phyloP scores from a whole-genome alignment of 768 basidiomycete species.

The Boletus reticulatus region DNA sequence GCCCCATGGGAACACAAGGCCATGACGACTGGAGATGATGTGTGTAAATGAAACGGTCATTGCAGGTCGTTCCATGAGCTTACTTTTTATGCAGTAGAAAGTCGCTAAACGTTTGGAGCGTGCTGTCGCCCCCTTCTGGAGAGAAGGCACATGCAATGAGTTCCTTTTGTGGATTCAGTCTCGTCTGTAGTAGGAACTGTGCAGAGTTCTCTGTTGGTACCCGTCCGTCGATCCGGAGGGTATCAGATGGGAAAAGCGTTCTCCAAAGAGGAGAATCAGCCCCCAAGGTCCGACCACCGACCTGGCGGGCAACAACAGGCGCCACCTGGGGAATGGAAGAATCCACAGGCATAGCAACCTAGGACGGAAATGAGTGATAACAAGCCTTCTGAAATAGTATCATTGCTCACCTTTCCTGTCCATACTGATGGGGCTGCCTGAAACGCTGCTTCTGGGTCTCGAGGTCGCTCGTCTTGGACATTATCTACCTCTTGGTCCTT shows the following conservation, averaged over 20 bases:
- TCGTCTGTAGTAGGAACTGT: constrained; percentile 75
- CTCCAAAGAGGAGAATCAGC: constrained; percentile 65
- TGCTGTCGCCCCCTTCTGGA: constrained; percentile 45
- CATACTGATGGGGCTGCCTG: constrained; percentile 64
- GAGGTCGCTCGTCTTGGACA: constrained; percentile 25
- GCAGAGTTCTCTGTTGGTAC: constrained; percentile 74
- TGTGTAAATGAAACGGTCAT: constrained; percentile 8
- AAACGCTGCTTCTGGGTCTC: constrained; percentile 48
- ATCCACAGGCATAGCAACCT: constrained; percentile 83
- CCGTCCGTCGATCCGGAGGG: constrained; percentile 79
- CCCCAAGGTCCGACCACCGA: constrained; percentile 69
- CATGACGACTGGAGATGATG: constrained; percentile 63
- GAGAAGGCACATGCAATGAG: constrained; percentile 75
- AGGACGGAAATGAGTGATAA: constrained; percentile 17
- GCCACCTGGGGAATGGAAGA: constrained; percentile 66
- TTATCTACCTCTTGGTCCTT: constrained; percentile 44
- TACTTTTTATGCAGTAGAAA: constrained; percentile 75
- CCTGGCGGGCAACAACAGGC: constrained; percentile 66
- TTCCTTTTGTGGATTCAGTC: constrained; percentile 76
- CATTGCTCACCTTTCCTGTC: constrained; percentile 62
- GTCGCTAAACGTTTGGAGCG: constrained; percentile 60
- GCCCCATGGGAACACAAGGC: constrained; percentile 86
- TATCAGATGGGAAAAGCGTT: constrained; percentile 68
- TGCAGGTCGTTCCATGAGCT: constrained; percentile 26
- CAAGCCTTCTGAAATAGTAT: not conserved